Evolutionary conservation across 2,329 filamentous ascomycete genomes (phyloP).

Genomic region (Penicillium janthinellum): DNA sequence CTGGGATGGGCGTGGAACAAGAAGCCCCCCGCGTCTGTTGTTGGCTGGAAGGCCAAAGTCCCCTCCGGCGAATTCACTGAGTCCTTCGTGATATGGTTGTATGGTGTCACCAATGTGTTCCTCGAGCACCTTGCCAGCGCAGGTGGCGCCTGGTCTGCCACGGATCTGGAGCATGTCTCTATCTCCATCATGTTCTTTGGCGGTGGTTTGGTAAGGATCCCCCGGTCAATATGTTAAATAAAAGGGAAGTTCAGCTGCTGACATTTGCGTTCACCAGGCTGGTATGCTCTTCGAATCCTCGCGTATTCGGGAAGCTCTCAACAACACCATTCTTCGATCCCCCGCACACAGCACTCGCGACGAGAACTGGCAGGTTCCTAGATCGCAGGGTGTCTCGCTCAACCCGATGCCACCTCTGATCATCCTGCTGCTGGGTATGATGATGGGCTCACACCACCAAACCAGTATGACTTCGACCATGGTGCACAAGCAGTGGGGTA

Average conservation of each 20-base stretch:
- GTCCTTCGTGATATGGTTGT: constrained; percentile 85
- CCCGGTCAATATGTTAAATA: not conserved
- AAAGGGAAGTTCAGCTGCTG: not conserved
- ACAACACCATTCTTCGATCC: constrained; percentile 50
- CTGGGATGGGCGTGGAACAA: constrained; percentile 96
- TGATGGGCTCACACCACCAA: constrained; percentile 95
- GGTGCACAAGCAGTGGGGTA: constrained; percentile 94
- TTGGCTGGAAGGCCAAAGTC: constrained; percentile 62
- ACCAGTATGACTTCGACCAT: constrained; percentile 80
- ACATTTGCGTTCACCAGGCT: constrained; percentile 49
- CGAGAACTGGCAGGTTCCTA: constrained; percentile 60
- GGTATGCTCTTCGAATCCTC: constrained; percentile 85
- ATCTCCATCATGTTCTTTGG: constrained; percentile 94
- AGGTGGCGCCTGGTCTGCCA: constrained; percentile 70
- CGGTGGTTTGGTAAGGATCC: constrained; percentile 69
- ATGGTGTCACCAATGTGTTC: constrained; percentile 88
- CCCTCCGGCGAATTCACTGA: constrained; percentile 88
- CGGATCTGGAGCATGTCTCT: constrained; percentile 87
- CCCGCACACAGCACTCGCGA: constrained; percentile 47
- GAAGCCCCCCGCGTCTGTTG: constrained; percentile 61
- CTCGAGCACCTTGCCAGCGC: constrained; percentile 80
- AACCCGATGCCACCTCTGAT: constrained; percentile 88
- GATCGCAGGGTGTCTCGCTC: constrained; percentile 71
- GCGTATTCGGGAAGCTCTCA: constrained; percentile 61
- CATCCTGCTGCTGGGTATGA: constrained; percentile 82